These are phyloP conservation scores for Cylindrodendrum hubeiense DNA, from an alignment of 2,329 filamentous ascomycete species.

Conservation along the genomic window DNA sequence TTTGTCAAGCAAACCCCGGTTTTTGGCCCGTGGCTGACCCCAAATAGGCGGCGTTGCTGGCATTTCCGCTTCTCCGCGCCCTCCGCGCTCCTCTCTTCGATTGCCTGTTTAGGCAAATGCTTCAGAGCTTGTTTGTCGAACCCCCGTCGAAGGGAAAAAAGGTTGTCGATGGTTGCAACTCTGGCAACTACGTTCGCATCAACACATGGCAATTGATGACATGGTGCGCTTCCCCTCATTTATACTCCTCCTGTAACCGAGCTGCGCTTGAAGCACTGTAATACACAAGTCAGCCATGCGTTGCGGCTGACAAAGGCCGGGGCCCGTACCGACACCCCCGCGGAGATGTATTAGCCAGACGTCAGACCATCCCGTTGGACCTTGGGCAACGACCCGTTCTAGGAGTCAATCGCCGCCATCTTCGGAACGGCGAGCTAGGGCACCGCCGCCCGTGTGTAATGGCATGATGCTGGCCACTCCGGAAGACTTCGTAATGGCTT, in stretches of 20 bases:
- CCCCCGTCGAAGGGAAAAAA: not conserved
- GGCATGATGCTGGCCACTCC: slow-evolving; percentile 23
- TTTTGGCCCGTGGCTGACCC: slow-evolving; percentile 30
- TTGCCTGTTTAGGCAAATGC: not conserved
- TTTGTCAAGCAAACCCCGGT: slow-evolving; percentile 39
- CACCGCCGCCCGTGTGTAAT: slow-evolving; percentile 11
- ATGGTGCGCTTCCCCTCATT: not conserved
- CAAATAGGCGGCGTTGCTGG: slow-evolving; percentile 16
- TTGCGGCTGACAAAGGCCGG: not conserved
- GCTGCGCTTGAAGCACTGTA: not conserved
- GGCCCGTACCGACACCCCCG: slow-evolving; percentile 25
- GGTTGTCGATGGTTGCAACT: not conserved
- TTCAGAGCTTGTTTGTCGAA: not conserved
- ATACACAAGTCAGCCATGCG: not conserved
- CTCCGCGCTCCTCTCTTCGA: not conserved
- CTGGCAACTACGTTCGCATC: not conserved
- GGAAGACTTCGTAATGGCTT: slow-evolving; percentile 33
- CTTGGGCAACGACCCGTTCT: slow-evolving; percentile 35
- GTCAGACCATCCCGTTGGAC: slow-evolving; percentile 38
- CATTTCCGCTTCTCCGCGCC: slow-evolving; percentile 46
- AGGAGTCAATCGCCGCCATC: slow-evolving; percentile 25
- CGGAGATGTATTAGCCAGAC: slow-evolving; percentile 41
- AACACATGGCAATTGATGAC: not conserved
- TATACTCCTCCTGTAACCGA: not conserved
- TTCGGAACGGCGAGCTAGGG: slow-evolving; percentile 11